Evolutionary conservation across 805 yeast genomes (phyloP).

Genomic region (Candida qinlingensis): DNA sequence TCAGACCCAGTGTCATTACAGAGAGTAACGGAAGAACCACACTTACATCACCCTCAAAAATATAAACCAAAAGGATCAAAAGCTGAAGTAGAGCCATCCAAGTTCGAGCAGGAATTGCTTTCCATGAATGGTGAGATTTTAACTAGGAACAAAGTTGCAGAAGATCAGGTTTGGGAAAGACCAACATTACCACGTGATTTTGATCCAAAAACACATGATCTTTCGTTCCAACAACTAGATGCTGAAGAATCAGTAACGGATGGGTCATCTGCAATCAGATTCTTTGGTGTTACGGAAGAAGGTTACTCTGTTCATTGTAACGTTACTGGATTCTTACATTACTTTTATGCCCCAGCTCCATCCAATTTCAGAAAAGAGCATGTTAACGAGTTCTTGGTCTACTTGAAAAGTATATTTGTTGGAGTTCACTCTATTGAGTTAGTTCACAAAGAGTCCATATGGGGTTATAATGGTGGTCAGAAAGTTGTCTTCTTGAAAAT

Average conservation of each 20-base stretch:
- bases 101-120: constrained; percentile 48
- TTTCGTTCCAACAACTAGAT: constrained; percentile 86
- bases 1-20: constrained; percentile 23
- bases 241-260: constrained; percentile 75
- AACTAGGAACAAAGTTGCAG: constrained; percentile 15
- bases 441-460: constrained; percentile 71
- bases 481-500: constrained; percentile 78
- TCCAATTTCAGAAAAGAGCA: constrained; percentile 59
- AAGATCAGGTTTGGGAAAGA: constrained; percentile 44
- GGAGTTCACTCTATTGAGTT: constrained; percentile 67
- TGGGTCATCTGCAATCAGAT: constrained; percentile 62
- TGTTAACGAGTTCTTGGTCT: constrained; percentile 38
- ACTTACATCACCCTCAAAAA: constrained; percentile 25
- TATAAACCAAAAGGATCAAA: constrained; percentile 26
- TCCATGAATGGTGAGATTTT: constrained; percentile 33
- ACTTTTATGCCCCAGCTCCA: constrained; percentile 90
- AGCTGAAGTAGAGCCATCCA: constrained; percentile 34
- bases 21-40: constrained; percentile 7
- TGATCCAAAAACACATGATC: constrained; percentile 43
- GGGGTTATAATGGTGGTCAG: constrained; percentile 85
- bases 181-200: constrained; percentile 50
- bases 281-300: constrained; percentile 86
- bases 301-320: constrained; percentile 90
- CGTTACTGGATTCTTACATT: constrained; percentile 84
- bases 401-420: constrained; percentile 42